Evolutionary conservation across 2,329 filamentous ascomycete genomes (phyloP).

Genomic region (Massarina eburnea): DNA sequence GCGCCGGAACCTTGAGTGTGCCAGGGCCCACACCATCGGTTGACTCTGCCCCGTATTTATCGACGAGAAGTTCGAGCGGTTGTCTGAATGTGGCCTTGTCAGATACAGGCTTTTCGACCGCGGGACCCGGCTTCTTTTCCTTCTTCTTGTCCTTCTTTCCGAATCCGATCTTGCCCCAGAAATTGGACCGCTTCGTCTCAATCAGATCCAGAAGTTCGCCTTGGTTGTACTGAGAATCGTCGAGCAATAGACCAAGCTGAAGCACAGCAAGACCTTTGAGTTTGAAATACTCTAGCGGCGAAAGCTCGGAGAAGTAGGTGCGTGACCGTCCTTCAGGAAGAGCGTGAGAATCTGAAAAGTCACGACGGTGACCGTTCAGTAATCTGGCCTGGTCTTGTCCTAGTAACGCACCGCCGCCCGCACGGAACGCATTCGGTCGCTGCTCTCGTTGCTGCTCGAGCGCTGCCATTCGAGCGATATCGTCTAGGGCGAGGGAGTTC

Average conservation of each 20-base stretch:
- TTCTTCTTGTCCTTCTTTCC: slow-evolving; percentile 94
- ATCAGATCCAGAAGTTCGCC: slow-evolving; percentile 92
- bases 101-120: slow-evolving; percentile 37
- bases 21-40: slow-evolving; percentile 95
- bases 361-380: slow-evolving; percentile 68
- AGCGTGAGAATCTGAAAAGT: slow-evolving; percentile 59
- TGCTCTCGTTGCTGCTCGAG: slow-evolving; percentile 94
- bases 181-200: slow-evolving; percentile 87
- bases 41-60: slow-evolving; percentile 94
- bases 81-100: slow-evolving; percentile 89
- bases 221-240: slow-evolving; percentile 87
- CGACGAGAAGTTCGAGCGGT: slow-evolving; percentile 82
- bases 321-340: slow-evolving; percentile 60
- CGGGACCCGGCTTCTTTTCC: slow-evolving; percentile 64
- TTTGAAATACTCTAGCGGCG: slow-evolving; percentile 95
- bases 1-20: slow-evolving; percentile 83
- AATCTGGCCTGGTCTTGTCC: slow-evolving; percentile 67
- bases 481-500: slow-evolving; percentile 89
- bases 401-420: slow-evolving; percentile 70
- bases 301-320: slow-evolving; percentile 94
- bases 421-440: slow-evolving; percentile 75
- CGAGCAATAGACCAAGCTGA: slow-evolving; percentile 89
- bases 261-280: slow-evolving; percentile 92
- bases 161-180: slow-evolving; percentile 98
- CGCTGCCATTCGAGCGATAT: slow-evolving; percentile 93